These are phyloP conservation scores for Carex cristatella DNA, from an alignment of 176 grass and related monocot genomes.

Conservation along the genomic window DNA sequence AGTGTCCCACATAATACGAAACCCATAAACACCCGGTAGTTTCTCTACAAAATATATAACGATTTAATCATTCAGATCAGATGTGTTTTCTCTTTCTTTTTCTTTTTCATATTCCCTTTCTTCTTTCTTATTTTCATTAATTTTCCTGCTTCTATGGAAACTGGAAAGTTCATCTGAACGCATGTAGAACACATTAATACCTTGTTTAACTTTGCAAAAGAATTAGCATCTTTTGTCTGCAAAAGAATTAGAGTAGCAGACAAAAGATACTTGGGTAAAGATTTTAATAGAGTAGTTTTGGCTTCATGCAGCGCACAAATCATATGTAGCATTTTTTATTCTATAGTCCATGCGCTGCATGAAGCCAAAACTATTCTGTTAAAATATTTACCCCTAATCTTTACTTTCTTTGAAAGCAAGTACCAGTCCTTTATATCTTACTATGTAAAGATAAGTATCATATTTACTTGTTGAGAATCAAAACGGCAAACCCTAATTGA, in stretches of 20 bases:
- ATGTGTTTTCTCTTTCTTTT: neutral
- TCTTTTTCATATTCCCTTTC: neutral
- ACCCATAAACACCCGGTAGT: slow-evolving; percentile 41
- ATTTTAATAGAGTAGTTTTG: too few relatives aligned
- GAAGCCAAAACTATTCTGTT: too few relatives aligned
- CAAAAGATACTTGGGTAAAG: too few relatives aligned
- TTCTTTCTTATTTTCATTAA: neutral
- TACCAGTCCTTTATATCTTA: neutral
- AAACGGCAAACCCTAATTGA: neutral
- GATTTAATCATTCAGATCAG: neutral
- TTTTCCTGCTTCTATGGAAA: neutral
- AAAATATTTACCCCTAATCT: neutral
- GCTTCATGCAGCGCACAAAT: too few relatives aligned
- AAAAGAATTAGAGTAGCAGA: too few relatives aligned
- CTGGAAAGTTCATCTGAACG: neutral
- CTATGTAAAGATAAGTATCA: neutral
- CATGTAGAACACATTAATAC: neutral
- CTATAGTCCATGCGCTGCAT: too few relatives aligned
- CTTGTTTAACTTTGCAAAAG: neutral
- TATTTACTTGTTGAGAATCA: neutral
- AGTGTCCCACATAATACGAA: slow-evolving; percentile 33
- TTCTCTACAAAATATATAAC: slow-evolving; percentile 28
- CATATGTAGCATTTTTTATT: too few relatives aligned
- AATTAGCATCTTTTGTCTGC: neutral
- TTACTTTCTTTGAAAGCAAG: neutral